Percentiles rank a stretch among this genome's conserved stretches.
phyloP scores from a whole-genome alignment of 768 basidiomycete species.

The Trametopsis cervina region DNA sequence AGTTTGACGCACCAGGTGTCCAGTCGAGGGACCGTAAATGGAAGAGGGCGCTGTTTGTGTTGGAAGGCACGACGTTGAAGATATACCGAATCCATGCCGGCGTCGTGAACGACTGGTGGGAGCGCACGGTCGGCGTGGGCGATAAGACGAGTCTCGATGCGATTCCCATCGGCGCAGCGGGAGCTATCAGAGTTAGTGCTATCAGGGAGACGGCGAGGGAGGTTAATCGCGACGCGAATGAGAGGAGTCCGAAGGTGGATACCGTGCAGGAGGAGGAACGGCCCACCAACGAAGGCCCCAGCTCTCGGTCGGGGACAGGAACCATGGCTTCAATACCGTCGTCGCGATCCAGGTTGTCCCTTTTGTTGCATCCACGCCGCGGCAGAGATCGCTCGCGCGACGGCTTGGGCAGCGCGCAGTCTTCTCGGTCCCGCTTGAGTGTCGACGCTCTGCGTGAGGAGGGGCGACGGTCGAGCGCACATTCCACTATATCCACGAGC shows the following conservation, averaged over 20 bases:
- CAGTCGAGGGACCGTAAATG: conserved; percentile 91
- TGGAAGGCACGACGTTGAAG: conserved; percentile 88
- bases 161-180: conserved; percentile 17
- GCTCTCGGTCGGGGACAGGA: conserved; percentile 2
- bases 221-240: conserved; percentile 15
- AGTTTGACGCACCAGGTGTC: conserved; percentile 78
- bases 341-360: conserved; percentile 35
- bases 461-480: conserved; percentile 12
- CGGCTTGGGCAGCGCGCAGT: conserved; percentile 1
- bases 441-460: conserved; percentile 19
- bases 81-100: conserved; percentile 59
- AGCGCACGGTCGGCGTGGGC: conserved; percentile 66
- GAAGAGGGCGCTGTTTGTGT: conserved; percentile 79
- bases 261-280: conserved; percentile 5
- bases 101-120: conserved; percentile 69
- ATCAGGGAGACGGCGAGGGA: conserved; percentile 22
- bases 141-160: conserved; percentile 33
- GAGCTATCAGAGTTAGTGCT: conserved; percentile 21
- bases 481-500: background rate
- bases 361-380: conserved; percentile 36
- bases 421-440: conserved; percentile 17
- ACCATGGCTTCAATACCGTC: conserved; percentile 10
- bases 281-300: background rate
- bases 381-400: conserved; percentile 13
- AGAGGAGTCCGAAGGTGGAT: conserved; percentile 11